Evolutionary conservation across 352 stramenopile genomes (phyloP).

Genomic region (Phytophthora pluvialis): DNA sequence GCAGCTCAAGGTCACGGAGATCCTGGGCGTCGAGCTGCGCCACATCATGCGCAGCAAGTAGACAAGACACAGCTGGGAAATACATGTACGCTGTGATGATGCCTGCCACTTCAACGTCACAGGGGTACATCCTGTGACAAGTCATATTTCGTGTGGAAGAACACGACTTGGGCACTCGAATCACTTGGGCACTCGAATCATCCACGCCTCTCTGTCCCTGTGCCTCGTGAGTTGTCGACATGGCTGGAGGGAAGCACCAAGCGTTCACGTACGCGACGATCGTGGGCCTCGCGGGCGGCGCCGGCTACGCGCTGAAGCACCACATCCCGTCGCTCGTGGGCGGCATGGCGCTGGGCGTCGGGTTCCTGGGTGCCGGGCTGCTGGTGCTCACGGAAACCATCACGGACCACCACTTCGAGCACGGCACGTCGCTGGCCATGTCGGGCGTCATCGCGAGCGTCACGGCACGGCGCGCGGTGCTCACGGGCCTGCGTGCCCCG

Average conservation of each 20-base stretch:
- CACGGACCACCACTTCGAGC: conserved; percentile 72
- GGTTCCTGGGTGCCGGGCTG: conserved; percentile 70
- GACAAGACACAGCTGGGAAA: conserved; percentile 3
- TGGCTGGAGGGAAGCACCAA: conserved; percentile 57
- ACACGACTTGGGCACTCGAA: too few species aligned
- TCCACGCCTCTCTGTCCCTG: too few species aligned
- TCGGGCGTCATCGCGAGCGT: conserved; percentile 69
- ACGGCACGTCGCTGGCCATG: conserved; percentile 74
- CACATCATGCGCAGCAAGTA: conserved; percentile 88
- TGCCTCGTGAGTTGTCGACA: conserved; percentile 6
- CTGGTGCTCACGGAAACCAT: conserved; percentile 77
- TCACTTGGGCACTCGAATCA: too few species aligned
- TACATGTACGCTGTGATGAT: conserved; percentile 13
- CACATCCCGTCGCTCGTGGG: conserved; percentile 73
- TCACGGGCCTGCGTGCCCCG: conserved; percentile 53
- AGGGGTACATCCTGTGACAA: not conserved
- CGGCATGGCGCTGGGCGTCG: conserved; percentile 62
- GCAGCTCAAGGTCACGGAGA: conserved; percentile 86
- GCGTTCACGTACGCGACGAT: conserved; percentile 79
- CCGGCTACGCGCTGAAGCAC: conserved; percentile 66
- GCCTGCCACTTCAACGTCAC: not conserved
- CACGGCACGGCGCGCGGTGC: conserved; percentile 55
- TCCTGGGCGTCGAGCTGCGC: conserved; percentile 83
- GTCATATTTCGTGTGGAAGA: conserved; percentile 7
- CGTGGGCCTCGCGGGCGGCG: conserved; percentile 63